Evolutionary conservation across 1,139 yeast genomes (phyloP).

Genomic region (Saccharomyces hybrid): DNA sequence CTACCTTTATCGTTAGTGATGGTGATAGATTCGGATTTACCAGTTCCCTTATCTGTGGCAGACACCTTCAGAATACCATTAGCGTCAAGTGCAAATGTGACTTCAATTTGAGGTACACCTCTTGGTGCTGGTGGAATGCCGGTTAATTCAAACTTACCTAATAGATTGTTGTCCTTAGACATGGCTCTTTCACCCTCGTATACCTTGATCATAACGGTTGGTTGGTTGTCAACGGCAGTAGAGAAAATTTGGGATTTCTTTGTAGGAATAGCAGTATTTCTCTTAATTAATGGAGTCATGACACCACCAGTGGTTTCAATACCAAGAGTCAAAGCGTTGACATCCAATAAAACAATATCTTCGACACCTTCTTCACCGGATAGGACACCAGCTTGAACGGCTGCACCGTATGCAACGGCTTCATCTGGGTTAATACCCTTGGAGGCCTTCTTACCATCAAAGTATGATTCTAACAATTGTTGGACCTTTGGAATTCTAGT

Average conservation of each 20-base stretch:
- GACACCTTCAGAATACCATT: conserved; percentile 91
- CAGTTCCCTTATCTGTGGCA: conserved; percentile 93
- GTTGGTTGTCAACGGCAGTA: conserved; percentile 94
- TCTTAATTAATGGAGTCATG: conserved; percentile 91
- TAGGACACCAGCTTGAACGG: conserved; percentile 94
- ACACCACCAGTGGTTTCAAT: conserved; percentile 98
- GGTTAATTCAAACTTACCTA: conserved; percentile 89
- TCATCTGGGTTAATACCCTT: conserved; percentile 97
- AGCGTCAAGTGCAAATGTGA: conserved; percentile 89
- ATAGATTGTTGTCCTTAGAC: conserved; percentile 88
- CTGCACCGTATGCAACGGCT: conserved; percentile 97
- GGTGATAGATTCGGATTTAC: conserved; percentile 88
- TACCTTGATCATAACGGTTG: conserved; percentile 89
- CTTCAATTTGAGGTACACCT: conserved; percentile 96
- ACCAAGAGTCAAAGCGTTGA: conserved; percentile 88
- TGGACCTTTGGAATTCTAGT: conserved; percentile 98
- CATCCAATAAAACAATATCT: conserved; percentile 81
- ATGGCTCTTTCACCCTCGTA: conserved; percentile 95
- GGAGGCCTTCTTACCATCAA: conserved; percentile 80
- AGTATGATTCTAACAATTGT: conserved; percentile 77
- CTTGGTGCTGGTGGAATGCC: conserved; percentile 97
- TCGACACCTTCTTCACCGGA: conserved; percentile 67
- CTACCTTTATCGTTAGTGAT: conserved; percentile 91
- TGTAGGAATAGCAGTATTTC: conserved; percentile 95
- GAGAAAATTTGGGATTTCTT: conserved; percentile 94